Conservation (phyloP, 2,329 filamentous ascomycete genomes). For the Phaeoacremonium minimum region DNA sequence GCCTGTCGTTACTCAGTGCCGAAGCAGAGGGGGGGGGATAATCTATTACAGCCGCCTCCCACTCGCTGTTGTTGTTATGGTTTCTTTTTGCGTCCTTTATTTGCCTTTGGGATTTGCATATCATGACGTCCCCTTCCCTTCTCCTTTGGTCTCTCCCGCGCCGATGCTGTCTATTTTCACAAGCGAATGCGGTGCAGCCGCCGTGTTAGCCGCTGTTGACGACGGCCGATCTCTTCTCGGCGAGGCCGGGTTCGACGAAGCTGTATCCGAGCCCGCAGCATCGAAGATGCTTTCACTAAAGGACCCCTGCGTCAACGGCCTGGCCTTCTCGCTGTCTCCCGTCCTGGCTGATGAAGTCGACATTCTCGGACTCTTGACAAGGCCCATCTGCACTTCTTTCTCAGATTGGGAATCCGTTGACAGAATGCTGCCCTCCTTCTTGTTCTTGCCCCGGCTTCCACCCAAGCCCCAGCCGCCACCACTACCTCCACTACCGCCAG, state of each 20-base stretch:
- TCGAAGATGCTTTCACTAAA: slow-evolving; percentile 13
- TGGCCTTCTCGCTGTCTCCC: slow-evolving; percentile 12
- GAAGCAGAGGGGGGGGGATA: too few relatives aligned
- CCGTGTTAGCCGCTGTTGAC: background rate
- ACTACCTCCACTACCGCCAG: slow-evolving; percentile 8
- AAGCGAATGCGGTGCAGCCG: too few relatives aligned
- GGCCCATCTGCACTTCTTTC: slow-evolving; percentile 9
- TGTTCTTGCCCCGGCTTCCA: slow-evolving; percentile 20
- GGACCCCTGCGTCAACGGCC: slow-evolving; percentile 10
- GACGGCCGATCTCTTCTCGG: background rate
- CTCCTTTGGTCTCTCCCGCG: too few relatives aligned
- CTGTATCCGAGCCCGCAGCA: slow-evolving; percentile 5
- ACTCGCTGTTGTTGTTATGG: too few relatives aligned
- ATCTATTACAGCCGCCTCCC: too few relatives aligned
- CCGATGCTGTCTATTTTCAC: too few relatives aligned
- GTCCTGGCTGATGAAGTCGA: slow-evolving; percentile 13
- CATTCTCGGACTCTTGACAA: slow-evolving; percentile 13
- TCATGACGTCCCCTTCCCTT: too few relatives aligned
- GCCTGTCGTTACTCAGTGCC: too few relatives aligned
- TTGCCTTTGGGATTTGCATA: too few relatives aligned
- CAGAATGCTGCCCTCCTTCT: slow-evolving; percentile 12
- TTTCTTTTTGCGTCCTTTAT: too few relatives aligned
- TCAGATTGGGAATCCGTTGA: slow-evolving; percentile 9
- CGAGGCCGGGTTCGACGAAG: slow-evolving; percentile 7
- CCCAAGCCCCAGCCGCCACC: slow-evolving; percentile 26